Percentiles rank a stretch among this genome's conserved stretches.
phyloP scores from a whole-genome alignment of 345 rosid species.

The Citrus unshiu region DNA sequence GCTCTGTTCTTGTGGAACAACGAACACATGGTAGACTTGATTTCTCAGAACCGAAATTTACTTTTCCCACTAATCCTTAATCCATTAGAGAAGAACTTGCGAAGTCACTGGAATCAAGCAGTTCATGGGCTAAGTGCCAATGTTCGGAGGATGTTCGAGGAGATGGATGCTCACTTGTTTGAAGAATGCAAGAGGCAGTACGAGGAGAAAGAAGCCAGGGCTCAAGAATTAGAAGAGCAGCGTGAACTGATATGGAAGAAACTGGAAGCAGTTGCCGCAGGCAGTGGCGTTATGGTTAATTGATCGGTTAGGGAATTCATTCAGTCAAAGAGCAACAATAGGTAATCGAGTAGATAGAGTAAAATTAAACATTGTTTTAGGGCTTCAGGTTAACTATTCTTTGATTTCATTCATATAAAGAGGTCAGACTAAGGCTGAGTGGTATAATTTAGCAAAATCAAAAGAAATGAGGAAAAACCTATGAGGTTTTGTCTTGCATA shows the following conservation, averaged over 20 bases:
- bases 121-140: conserved; percentile 48
- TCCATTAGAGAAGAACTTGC: conserved; percentile 53
- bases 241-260: conserved; percentile 40
- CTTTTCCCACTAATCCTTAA: conserved; percentile 55
- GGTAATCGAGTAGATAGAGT: conserved; percentile 2
- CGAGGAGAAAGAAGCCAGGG: conserved; percentile 35
- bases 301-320: background rate
- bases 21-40: conserved; percentile 50
- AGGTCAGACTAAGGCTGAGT: background rate
- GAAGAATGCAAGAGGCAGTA: conserved; percentile 32
- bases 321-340: background rate
- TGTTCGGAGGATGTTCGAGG: conserved; percentile 47
- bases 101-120: conserved; percentile 61
- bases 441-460: background rate
- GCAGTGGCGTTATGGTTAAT: background rate
- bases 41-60: conserved; percentile 42
- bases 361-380: background rate
- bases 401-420: background rate
- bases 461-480: background rate
- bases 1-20: conserved; percentile 66
- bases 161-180: conserved; percentile 39
- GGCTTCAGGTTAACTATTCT: conserved; percentile 1
- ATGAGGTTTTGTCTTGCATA: background rate
- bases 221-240: conserved; percentile 31
- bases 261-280: conserved; percentile 40